phyloP scores from a whole-genome alignment of 371 early-diverging fungal species.

The Lichtheimia hyalospora region DNA sequence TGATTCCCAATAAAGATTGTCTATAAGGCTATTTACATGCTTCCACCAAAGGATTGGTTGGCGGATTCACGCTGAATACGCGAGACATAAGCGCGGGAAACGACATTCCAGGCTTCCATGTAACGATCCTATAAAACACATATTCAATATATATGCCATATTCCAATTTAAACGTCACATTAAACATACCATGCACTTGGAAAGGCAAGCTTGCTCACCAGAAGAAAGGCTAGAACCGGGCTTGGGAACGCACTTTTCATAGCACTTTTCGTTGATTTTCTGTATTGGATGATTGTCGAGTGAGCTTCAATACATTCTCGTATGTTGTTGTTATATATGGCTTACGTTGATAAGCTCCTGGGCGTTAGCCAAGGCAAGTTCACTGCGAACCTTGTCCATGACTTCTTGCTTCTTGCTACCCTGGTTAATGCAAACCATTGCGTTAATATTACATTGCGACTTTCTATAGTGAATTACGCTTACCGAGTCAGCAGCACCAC shows the following conservation, averaged over 20 bases:
- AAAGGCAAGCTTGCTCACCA: slow-evolving; percentile 75
- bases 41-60: slow-evolving; percentile 35
- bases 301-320: neutral
- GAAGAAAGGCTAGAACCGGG: slow-evolving; percentile 71
- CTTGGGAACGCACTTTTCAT: slow-evolving; percentile 76
- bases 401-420: slow-evolving; percentile 78
- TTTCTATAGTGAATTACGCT: neutral
- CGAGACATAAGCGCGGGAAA: slow-evolving; percentile 74
- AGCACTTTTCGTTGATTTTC: slow-evolving; percentile 88
- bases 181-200: slow-evolving; percentile 69
- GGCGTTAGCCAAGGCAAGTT: slow-evolving; percentile 84
- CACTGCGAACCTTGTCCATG: slow-evolving; percentile 82
- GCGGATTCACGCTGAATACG: slow-evolving; percentile 71
- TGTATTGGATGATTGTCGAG: slow-evolving; percentile 22
- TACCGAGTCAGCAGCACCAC: slow-evolving; percentile 26
- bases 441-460: neutral
- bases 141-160: too few species aligned
- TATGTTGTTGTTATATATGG: slow-evolving; percentile 1
- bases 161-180: too few species aligned
- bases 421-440: slow-evolving; percentile 13
- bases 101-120: slow-evolving; percentile 86
- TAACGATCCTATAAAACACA: slow-evolving; percentile 79
- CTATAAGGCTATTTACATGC: slow-evolving; percentile 20
- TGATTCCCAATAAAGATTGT: neutral
- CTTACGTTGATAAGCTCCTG: slow-evolving; percentile 84